These are phyloP conservation scores for Verticillium isaacii DNA, from an alignment of 2,329 filamentous ascomycete species.

Conservation along the genomic window DNA sequence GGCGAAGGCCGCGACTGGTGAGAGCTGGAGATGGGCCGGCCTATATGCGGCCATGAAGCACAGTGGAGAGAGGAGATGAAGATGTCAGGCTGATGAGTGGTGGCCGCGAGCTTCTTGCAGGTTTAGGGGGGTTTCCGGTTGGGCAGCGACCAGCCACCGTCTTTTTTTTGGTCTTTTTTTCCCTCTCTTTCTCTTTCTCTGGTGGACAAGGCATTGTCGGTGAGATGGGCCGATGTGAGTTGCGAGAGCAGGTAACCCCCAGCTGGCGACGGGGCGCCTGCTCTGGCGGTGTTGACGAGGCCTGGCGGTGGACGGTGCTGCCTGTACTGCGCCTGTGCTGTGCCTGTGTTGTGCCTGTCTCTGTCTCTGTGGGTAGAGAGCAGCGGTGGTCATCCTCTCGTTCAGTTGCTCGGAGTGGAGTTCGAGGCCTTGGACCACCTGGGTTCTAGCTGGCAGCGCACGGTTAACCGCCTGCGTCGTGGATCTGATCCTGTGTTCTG, in stretches of 20 bases:
- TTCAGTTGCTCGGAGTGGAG: no score
- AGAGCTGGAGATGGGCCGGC: conserved; percentile 12
- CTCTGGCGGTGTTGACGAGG: neutral
- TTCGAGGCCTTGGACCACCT: neutral
- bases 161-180: neutral
- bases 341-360: neutral
- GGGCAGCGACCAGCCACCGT: conserved; percentile 4
- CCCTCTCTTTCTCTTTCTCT: no score
- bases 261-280: conserved; percentile 5
- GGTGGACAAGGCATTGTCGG: neutral
- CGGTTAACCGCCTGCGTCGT: neutral
- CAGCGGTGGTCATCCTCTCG: neutral
- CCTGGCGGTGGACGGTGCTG: neutral
- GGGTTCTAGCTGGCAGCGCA: neutral
- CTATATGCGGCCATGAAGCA: conserved; percentile 19
- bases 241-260: neutral
- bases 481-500: neutral
- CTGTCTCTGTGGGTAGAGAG: neutral
- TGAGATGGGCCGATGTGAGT: neutral
- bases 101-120: conserved; percentile 1
- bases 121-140: conserved; percentile 4
- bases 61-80: conserved; percentile 15
- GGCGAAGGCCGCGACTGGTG: neutral
- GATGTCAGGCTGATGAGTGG: conserved; percentile 10
- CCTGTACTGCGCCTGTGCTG: no score